Percentiles rank a stretch among this genome's conserved stretches.
phyloP scores from a whole-genome alignment of 768 basidiomycete species.

The Tulasnella sp. region DNA sequence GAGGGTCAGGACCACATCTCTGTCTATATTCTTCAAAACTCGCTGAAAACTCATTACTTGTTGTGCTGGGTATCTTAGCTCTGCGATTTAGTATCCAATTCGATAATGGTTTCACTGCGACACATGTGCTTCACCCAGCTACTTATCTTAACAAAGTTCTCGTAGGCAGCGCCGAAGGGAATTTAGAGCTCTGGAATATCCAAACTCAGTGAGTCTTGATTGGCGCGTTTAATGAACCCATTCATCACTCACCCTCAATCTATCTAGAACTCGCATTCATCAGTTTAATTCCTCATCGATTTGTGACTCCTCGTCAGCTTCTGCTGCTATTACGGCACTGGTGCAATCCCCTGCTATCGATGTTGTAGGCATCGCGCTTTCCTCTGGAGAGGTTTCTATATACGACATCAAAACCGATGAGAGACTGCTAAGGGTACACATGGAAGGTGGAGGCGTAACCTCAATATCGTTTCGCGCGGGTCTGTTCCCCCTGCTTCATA shows the following conservation, averaged over 20 bases:
- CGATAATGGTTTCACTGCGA: constrained; percentile 75
- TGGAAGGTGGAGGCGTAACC: constrained; percentile 73
- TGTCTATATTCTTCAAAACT: constrained; percentile 21
- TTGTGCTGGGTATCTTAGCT: constrained; percentile 27
- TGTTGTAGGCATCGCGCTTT: constrained; percentile 84
- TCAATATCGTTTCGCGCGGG: constrained; percentile 79
- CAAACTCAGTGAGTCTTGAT: constrained; percentile 64
- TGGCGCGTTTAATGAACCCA: constrained; percentile 1
- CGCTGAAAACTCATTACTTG: background rate
- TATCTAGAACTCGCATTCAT: constrained; percentile 63
- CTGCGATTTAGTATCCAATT: constrained; percentile 62
- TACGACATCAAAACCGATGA: constrained; percentile 89
- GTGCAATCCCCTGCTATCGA: constrained; percentile 93
- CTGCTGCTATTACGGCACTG: constrained; percentile 55
- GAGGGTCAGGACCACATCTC: too few relatives aligned
- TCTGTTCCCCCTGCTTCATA: constrained; percentile 26
- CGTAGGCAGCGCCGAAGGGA: constrained; percentile 67
- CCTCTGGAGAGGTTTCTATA: constrained; percentile 74
- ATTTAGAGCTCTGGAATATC: constrained; percentile 89
- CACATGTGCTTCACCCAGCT: constrained; percentile 74
- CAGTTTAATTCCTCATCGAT: constrained; percentile 49
- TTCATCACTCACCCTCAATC: background rate
- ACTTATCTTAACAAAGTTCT: constrained; percentile 96
- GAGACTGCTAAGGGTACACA: constrained; percentile 72
- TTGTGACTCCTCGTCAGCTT: constrained; percentile 29